Conservation (phyloP, 106 monocot species). For the Cymbidium sinense region DNA sequence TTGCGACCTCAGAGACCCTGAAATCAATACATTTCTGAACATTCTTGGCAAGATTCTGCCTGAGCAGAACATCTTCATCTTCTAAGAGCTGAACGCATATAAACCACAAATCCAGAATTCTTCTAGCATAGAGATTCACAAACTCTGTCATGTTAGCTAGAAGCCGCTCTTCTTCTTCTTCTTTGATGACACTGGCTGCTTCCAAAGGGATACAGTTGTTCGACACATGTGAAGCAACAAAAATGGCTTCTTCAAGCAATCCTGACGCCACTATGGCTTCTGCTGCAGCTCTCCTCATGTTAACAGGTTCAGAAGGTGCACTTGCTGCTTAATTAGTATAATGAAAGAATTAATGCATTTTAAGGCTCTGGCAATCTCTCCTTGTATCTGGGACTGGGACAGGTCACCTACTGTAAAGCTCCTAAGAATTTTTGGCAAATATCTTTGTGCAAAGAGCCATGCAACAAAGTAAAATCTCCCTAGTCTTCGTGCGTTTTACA, state of each 20-base stretch:
- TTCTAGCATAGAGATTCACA: slow-evolving; percentile 35
- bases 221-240: slow-evolving; percentile 33
- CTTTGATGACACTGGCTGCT: background rate
- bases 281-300: slow-evolving; percentile 72
- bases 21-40: slow-evolving; percentile 45
- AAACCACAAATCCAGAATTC: slow-evolving; percentile 76
- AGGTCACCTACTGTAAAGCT: slow-evolving; percentile 5
- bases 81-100: slow-evolving; percentile 72
- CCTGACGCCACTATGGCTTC: slow-evolving; percentile 73
- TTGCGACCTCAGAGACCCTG: slow-evolving; percentile 22
- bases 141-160: slow-evolving; percentile 7
- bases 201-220: slow-evolving; percentile 20
- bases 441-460: slow-evolving; percentile 77
- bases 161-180: slow-evolving; percentile 16
- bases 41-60: slow-evolving; percentile 64
- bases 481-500: slow-evolving; percentile 50
- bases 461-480: slow-evolving; percentile 66
- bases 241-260: slow-evolving; percentile 51
- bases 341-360: slow-evolving; percentile 42
- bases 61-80: slow-evolving; percentile 67
- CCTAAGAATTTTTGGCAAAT: slow-evolving; percentile 31
- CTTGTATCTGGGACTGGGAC: slow-evolving; percentile 13
- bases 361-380: slow-evolving; percentile 24
- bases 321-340: slow-evolving; percentile 53
- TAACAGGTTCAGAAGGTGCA: slow-evolving; percentile 71